Conservation (phyloP, 768 basidiomycete genomes). For the Leucocoprinus birnbaumii region DNA sequence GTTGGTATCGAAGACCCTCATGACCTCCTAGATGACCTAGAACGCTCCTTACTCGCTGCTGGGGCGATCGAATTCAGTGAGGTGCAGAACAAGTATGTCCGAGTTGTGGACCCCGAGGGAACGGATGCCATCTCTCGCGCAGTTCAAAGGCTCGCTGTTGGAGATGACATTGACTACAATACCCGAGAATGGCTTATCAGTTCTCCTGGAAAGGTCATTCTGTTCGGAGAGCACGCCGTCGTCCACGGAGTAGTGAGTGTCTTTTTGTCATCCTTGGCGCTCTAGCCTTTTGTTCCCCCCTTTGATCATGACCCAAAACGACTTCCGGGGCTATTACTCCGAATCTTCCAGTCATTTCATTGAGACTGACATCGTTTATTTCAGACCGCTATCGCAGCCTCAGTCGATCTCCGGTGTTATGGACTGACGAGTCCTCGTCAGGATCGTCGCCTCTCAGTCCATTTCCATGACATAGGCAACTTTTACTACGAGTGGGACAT, state of each 20-base stretch:
- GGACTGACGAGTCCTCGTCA: slow-evolving; percentile 74
- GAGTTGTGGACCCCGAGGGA: slow-evolving; percentile 26
- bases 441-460: slow-evolving; percentile 71
- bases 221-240: slow-evolving; percentile 98
- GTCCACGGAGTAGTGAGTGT: slow-evolving; percentile 90
- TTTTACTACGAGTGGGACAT: slow-evolving; percentile 84
- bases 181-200: slow-evolving; percentile 79
- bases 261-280: slow-evolving; percentile 2
- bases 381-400: slow-evolving; percentile 92
- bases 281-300: no score
- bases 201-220: slow-evolving; percentile 95
- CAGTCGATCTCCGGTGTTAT: slow-evolving; percentile 95
- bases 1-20: slow-evolving; percentile 96
- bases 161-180: slow-evolving; percentile 31
- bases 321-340: neutral
- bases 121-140: slow-evolving; percentile 46
- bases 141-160: slow-evolving; percentile 54
- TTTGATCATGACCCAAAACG: neutral
- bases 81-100: slow-evolving; percentile 49
- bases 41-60: slow-evolving; percentile 87
- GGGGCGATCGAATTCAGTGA: slow-evolving; percentile 74
- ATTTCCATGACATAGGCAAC: slow-evolving; percentile 75
- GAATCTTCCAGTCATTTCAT: slow-evolving; percentile 9
- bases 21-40: slow-evolving; percentile 93
- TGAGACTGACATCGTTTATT: slow-evolving; percentile 13